These are phyloP conservation scores for Basidiobolus heterosporus DNA, from an alignment of 371 early-diverging fungal species.

Conservation along the genomic window DNA sequence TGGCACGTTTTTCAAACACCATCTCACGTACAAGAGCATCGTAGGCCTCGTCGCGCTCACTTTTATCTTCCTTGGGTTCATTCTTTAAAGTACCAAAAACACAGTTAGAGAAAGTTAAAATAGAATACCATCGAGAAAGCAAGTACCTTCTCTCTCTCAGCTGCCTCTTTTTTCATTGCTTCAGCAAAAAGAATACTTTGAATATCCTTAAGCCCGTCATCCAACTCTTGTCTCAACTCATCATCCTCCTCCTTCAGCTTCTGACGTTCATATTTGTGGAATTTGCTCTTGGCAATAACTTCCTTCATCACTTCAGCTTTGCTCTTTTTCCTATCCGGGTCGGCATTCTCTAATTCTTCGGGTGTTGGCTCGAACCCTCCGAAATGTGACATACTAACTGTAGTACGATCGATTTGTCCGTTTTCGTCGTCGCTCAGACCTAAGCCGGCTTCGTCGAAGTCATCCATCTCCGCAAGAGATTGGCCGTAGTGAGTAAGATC, in stretches of 20 bases:
- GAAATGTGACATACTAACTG: constrained; percentile 64
- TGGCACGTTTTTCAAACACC: constrained; percentile 63
- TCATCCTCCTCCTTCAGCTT: constrained; percentile 10
- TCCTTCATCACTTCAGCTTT: constrained; percentile 91
- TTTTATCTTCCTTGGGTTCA: constrained; percentile 6
- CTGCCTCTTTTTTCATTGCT: constrained; percentile 9
- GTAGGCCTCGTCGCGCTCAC: constrained; percentile 21
- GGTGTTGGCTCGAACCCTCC: constrained; percentile 58
- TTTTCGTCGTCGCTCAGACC: constrained; percentile 45
- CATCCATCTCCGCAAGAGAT: constrained; percentile 65
- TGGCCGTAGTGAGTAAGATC: constrained; percentile 84
- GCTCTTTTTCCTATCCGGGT: constrained; percentile 32
- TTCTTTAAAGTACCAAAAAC: constrained; percentile 8
- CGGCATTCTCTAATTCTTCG: constrained; percentile 1
- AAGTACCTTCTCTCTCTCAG: constrained; percentile 13
- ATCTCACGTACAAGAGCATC: constrained; percentile 66
- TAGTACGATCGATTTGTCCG: constrained; percentile 47
- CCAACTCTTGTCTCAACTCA: constrained; percentile 45
- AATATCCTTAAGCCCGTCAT: constrained; percentile 72
- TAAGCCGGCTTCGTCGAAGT: constrained; percentile 52
- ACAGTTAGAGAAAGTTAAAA: neutral
- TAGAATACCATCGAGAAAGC: constrained; percentile 3
- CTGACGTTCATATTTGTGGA: constrained; percentile 54
- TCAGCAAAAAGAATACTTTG: constrained; percentile 36
- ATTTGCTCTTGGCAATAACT: constrained; percentile 88